Evolutionary conservation across 345 rosid genomes (phyloP).

Genomic region (Eucalyptus microcorys): DNA sequence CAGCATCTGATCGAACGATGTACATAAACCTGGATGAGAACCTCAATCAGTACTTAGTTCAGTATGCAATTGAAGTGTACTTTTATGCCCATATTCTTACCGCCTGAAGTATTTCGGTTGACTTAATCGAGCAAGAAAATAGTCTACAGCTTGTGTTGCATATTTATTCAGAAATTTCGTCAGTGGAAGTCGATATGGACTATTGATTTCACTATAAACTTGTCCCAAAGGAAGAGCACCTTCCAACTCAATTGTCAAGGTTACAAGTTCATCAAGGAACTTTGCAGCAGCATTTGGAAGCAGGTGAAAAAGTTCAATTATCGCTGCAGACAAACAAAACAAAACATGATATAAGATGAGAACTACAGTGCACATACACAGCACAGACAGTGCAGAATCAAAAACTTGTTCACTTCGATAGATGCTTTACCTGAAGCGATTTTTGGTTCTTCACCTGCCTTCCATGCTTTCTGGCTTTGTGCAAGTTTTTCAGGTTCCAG

Average conservation of each 20-base stretch:
- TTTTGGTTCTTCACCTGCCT: conserved; percentile 98
- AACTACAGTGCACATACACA: background rate
- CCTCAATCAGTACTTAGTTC: background rate
- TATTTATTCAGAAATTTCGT: conserved; percentile 89
- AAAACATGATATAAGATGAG: background rate
- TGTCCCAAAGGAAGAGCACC: conserved; percentile 81
- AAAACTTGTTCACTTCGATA: background rate
- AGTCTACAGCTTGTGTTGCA: conserved; percentile 90
- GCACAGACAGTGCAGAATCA: background rate
- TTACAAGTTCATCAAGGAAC: conserved; percentile 94
- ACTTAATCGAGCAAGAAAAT: conserved; percentile 83
- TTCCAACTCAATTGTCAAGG: conserved; percentile 88
- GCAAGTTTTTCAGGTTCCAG: conserved; percentile 97
- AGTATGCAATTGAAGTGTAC: background rate
- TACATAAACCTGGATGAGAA: conserved; percentile 73
- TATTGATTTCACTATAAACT: conserved; percentile 92
- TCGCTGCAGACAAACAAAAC: conserved; percentile 55
- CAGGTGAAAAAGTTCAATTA: conserved; percentile 95
- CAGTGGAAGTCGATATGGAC: conserved; percentile 97
- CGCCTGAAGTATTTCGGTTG: conserved; percentile 91
- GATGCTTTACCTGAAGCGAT: conserved; percentile 78
- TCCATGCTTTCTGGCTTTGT: conserved; percentile 90
- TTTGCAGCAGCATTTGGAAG: conserved; percentile 95
- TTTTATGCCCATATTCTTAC: conserved; percentile 28
- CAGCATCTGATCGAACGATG: conserved; percentile 88